Percentiles rank a stretch among this genome's conserved stretches.
These are phyloP conservation scores for Caryopteris hybrid DNA, from an alignment of 305 asterid genomes.

Conservation along the genomic window DNA sequence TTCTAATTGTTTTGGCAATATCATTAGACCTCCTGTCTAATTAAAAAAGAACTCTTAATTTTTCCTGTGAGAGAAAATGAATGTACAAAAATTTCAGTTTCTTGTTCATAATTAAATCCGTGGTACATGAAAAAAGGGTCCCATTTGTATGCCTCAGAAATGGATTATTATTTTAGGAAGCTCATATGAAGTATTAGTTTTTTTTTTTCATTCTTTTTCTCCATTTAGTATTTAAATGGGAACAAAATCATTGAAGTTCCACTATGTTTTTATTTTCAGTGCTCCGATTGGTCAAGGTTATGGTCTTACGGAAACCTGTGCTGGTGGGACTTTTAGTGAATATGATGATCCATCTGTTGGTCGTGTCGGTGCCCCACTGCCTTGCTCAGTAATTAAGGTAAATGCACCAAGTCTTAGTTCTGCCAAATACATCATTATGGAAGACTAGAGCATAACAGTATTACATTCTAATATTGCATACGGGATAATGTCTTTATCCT, in stretches of 20 bases:
- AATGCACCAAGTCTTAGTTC: not conserved
- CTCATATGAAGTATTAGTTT: not conserved
- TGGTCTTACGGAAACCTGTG: constrained; percentile 98
- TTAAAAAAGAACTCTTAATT: not conserved
- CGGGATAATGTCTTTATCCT: not conserved
- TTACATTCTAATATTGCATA: not conserved
- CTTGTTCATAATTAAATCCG: not conserved
- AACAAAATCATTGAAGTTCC: not conserved
- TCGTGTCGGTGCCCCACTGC: constrained; percentile 92
- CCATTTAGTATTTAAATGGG: not conserved
- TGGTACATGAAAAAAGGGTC: not conserved
- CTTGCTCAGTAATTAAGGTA: constrained; percentile 93
- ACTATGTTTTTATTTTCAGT: constrained; percentile 37
- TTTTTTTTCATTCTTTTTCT: not conserved
- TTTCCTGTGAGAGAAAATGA: not conserved
- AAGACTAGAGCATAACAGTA: not conserved
- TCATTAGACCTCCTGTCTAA: not conserved
- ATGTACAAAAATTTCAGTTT: not conserved
- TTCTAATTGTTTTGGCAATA: not conserved
- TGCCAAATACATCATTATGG: not conserved
- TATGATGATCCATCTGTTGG: constrained; percentile 95
- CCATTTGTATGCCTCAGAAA: not conserved
- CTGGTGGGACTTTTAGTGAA: constrained; percentile 96
- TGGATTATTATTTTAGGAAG: not conserved
- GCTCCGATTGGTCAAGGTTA: constrained; percentile 98